These are phyloP conservation scores for Cryptococcus sp. DNA, from an alignment of 1,284 basidiomycete species.

Conservation along the genomic window DNA sequence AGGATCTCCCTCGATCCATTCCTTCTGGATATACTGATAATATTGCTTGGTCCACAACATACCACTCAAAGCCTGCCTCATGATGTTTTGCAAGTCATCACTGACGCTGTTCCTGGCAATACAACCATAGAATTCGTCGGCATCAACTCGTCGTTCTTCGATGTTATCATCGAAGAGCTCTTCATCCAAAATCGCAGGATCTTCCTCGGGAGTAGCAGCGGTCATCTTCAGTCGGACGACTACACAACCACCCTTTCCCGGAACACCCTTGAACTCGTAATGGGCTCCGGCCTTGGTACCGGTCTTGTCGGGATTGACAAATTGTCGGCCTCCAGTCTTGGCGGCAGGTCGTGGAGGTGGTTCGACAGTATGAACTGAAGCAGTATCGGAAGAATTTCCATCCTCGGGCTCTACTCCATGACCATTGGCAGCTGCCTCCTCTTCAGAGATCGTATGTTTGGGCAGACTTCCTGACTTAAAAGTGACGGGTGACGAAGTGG, in stretches of 20 bases:
- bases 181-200: constrained; percentile 80
- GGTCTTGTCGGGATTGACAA: constrained; percentile 78
- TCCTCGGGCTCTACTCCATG: constrained; percentile 19
- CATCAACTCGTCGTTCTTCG: constrained; percentile 83
- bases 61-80: constrained; percentile 94
- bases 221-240: constrained; percentile 94
- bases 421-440: constrained; percentile 3
- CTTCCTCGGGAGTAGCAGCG: constrained; percentile 65
- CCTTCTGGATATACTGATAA: constrained; percentile 92
- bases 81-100: constrained; percentile 91
- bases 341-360: constrained; percentile 33
- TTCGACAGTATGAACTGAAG: constrained; percentile 35
- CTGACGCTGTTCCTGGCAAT: constrained; percentile 76
- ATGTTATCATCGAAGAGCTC: constrained; percentile 81
- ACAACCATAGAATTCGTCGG: constrained; percentile 89
- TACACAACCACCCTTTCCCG: constrained; percentile 85
- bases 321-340: constrained; percentile 47
- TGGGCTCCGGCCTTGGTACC: constrained; percentile 94
- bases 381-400: constrained; percentile 57
- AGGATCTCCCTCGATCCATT: constrained; percentile 93
- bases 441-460: constrained; percentile 15
- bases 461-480: constrained; percentile 16
- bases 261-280: constrained; percentile 81
- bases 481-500: constrained; percentile 25
- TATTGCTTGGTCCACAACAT: constrained; percentile 99